phyloP scores from a whole-genome alignment of 768 basidiomycete species.

The Auricularia sp. region DNA sequence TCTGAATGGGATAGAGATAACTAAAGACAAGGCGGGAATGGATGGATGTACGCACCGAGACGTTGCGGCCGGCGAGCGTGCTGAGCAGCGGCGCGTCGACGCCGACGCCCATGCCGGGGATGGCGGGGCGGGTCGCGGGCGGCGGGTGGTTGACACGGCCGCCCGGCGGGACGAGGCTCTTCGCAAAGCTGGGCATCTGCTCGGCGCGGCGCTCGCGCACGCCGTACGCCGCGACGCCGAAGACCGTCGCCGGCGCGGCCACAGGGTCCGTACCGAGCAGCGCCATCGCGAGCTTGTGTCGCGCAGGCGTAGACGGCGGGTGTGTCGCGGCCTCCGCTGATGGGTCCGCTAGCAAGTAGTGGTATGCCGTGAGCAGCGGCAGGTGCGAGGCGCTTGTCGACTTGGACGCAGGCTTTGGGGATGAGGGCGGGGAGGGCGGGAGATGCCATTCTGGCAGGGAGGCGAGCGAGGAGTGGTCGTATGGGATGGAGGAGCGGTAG shows the following conservation, averaged over 20 bases:
- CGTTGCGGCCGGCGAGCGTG: not conserved
- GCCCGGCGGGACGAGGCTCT: not conserved
- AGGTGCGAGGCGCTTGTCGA: slow-evolving; percentile 47
- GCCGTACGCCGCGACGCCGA: not conserved
- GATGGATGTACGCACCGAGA: not conserved
- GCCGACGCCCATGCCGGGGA: not conserved
- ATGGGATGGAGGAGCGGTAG: slow-evolving; percentile 62
- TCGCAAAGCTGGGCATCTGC: not conserved
- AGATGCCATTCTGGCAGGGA: slow-evolving; percentile 61
- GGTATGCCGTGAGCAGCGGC: slow-evolving; percentile 59
- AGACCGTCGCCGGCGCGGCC: not conserved
- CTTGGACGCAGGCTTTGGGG: slow-evolving; percentile 11
- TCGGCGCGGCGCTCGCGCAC: not conserved
- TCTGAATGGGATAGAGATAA: not conserved
- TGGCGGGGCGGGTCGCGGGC: not conserved
- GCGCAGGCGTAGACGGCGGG: slow-evolving; percentile 44
- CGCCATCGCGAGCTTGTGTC: slow-evolving; percentile 70
- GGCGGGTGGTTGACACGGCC: not conserved
- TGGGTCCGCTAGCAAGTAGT: slow-evolving; percentile 49
- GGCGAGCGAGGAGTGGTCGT: slow-evolving; percentile 62
- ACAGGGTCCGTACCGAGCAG: slow-evolving; percentile 31
- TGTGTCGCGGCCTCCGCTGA: slow-evolving; percentile 48
- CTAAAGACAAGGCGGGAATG: not conserved
- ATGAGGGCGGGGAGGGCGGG: slow-evolving; percentile 31
- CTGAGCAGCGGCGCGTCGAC: not conserved